Conservation (phyloP, 2,329 filamentous ascomycete species). For the Chrysoporthe cubensis region DNA sequence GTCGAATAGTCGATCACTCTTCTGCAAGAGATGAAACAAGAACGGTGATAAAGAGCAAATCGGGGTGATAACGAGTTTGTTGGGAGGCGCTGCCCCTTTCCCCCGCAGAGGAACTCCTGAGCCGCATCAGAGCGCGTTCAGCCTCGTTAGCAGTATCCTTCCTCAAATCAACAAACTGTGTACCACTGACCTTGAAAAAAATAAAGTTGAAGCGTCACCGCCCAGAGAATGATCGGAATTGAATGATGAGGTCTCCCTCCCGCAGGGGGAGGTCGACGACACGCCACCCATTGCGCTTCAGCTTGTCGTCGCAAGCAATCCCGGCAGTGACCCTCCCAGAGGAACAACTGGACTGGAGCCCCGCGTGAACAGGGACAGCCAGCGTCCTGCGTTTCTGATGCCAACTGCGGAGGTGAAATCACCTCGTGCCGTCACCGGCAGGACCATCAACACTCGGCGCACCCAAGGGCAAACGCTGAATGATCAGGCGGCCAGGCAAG, state of each 20-base stretch:
- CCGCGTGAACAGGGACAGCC: conserved; percentile 29
- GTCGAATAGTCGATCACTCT: not conserved
- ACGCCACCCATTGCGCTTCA: conserved; percentile 42
- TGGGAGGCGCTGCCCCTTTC: not conserved
- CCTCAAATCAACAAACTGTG: conserved; percentile 4
- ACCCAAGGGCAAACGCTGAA: conserved; percentile 26
- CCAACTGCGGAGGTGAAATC: conserved; percentile 38
- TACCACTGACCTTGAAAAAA: conserved; percentile 35
- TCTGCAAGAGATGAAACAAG: not conserved
- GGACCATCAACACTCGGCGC: conserved; percentile 30
- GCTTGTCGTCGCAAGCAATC: conserved; percentile 37
- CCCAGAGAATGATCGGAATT: conserved; percentile 41
- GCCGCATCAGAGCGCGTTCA: not conserved
- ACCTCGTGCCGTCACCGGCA: conserved; percentile 40
- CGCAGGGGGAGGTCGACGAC: conserved; percentile 29
- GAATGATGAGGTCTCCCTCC: conserved; percentile 34
- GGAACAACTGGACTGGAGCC: conserved; percentile 32
- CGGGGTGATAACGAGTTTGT: not conserved
- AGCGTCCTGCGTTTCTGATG: conserved; percentile 41
- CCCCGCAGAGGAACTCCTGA: not conserved
- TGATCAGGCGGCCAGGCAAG: conserved; percentile 30
- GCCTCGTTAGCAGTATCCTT: conserved; percentile 38
- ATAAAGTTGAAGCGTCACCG: conserved; percentile 37
- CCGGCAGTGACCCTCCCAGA: conserved; percentile 36
- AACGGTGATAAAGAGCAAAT: not conserved